phyloP scores from a whole-genome alignment of 306 rosid species.

The Medicago lupulina region DNA sequence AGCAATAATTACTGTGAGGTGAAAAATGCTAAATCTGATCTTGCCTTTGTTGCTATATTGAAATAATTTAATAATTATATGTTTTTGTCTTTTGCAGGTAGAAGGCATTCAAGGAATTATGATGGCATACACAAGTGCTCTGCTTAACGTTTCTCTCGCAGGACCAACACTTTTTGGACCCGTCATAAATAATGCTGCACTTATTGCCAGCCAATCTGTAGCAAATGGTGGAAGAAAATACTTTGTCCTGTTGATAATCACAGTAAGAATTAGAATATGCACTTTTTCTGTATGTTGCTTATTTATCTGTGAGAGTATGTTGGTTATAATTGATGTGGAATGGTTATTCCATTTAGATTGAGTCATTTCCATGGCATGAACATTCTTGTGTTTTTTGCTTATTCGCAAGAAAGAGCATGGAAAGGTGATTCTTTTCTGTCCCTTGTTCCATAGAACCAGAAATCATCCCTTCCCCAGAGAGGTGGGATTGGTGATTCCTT shows the following conservation, averaged over 20 bases:
- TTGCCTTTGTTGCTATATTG: slow-evolving; percentile 43
- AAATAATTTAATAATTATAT: slow-evolving; percentile 36
- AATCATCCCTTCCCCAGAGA: not conserved
- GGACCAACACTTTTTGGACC: slow-evolving; percentile 99
- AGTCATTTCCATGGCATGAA: not conserved
- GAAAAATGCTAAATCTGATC: slow-evolving; percentile 41
- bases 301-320: slow-evolving; percentile 17
- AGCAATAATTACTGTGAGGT: slow-evolving; percentile 94
- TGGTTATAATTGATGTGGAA: slow-evolving; percentile 4
- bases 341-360: slow-evolving; percentile 8
- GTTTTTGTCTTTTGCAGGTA: slow-evolving; percentile 67
- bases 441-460: not conserved
- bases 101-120: slow-evolving; percentile 98
- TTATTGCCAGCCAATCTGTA: slow-evolving; percentile 94
- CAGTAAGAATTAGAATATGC: slow-evolving; percentile 63
- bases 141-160: slow-evolving; percentile 95
- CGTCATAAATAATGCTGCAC: slow-evolving; percentile 84
- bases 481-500: not conserved
- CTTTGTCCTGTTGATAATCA: slow-evolving; percentile 90
- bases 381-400: slow-evolving; percentile 9
- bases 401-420: not conserved
- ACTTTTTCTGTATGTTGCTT: slow-evolving; percentile 29
- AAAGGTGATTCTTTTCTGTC: not conserved
- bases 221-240: slow-evolving; percentile 80
- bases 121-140: slow-evolving; percentile 95